A percentile compares a stretch with the other conserved stretches of the same genome.
These are phyloP conservation scores for Aspergillus sclerotiicarbonarius DNA, from an alignment of 495 filamentous ascomycete species.

Conservation along the genomic window DNA sequence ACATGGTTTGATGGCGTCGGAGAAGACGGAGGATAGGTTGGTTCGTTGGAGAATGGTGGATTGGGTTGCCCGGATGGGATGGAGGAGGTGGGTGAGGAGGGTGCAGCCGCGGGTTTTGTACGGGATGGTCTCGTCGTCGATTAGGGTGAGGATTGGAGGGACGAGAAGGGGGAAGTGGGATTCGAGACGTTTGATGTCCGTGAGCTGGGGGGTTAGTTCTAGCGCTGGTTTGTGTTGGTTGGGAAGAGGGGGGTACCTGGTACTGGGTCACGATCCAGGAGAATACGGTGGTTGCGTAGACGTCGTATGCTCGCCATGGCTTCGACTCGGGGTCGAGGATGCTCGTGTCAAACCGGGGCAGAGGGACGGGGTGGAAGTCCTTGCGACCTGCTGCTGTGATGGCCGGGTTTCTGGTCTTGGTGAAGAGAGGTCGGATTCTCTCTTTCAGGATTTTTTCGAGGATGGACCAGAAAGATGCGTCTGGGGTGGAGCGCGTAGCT, in stretches of 20 bases:
- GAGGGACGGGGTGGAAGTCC: slow-evolving; percentile 50
- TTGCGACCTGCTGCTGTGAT: slow-evolving; percentile 63
- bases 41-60: slow-evolving; percentile 61
- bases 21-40: slow-evolving; percentile 76
- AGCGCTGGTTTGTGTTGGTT: neutral
- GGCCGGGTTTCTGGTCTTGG: slow-evolving; percentile 59
- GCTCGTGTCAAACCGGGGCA: slow-evolving; percentile 42
- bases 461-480: slow-evolving; percentile 40
- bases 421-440: slow-evolving; percentile 66
- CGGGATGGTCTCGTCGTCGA: slow-evolving; percentile 62
- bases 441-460: slow-evolving; percentile 53
- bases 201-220: slow-evolving; percentile 22
- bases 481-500: slow-evolving; percentile 1
- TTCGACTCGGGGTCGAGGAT: slow-evolving; percentile 50
- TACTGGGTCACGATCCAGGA: slow-evolving; percentile 60
- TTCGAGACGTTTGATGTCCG: slow-evolving; percentile 36
- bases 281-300: slow-evolving; percentile 62
- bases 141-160: slow-evolving; percentile 76
- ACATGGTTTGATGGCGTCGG: slow-evolving; percentile 71
- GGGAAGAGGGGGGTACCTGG: slow-evolving; percentile 19
- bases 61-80: slow-evolving; percentile 47
- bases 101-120: slow-evolving; percentile 61
- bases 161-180: slow-evolving; percentile 73
- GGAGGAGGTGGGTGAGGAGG: slow-evolving; percentile 60
- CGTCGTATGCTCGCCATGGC: slow-evolving; percentile 71